Evolutionary conservation across 2,329 filamentous ascomycete genomes (phyloP), one percentile per base, ranked within the genome.

Genomic region (Ascochyta viciae-villosae): DNA sequence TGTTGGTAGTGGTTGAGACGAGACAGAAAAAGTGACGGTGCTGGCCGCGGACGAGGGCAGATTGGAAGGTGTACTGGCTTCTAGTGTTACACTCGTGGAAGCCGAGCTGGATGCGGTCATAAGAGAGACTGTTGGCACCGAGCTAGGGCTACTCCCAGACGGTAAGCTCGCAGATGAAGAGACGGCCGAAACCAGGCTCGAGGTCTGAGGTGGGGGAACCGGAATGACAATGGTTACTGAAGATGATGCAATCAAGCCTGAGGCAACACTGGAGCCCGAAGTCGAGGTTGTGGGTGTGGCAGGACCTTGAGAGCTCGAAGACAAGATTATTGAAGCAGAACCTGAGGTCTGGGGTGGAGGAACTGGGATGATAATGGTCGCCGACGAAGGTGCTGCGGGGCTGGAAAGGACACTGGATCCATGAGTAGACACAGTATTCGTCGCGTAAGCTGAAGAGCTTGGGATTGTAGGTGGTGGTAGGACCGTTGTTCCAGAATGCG

Each of bases 1-100:
- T 15, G 47, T 56, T 10, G 53, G 53, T 33, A 56, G 13, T 6
- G 23, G 19, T 34, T 6, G 37, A 22, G 48, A 50, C 3, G 46
- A 44, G 22, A 23, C n/a, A n/a, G 19, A 6, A 16, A 35, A 4
- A n/a, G 22, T 45, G 6, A 35, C 29, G 19, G 29, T 45, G 19
- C 16, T 35, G 8, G 22, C n/a, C 19, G 6, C 3, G 6, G 31
- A 34, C 15, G 13, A 26, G 2, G 42, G n/a, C 24, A 16, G 12
- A 16, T 4, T 26, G 31, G 29, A 38, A 2, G 8, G 22, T 24
- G 38, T 27, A 12, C 22, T 40, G 12, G 16, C 12, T 15, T 15
- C 38, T 12, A 26, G 15, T 10, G 9, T 13, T 24, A 8, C 12
- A 12, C 38, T 40, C 12, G 23, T 40, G 4, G 38, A n/a, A 12